Evolutionary conservation across 2,329 filamentous ascomycete genomes (phyloP).

Genomic region (Penicillium sp.): DNA sequence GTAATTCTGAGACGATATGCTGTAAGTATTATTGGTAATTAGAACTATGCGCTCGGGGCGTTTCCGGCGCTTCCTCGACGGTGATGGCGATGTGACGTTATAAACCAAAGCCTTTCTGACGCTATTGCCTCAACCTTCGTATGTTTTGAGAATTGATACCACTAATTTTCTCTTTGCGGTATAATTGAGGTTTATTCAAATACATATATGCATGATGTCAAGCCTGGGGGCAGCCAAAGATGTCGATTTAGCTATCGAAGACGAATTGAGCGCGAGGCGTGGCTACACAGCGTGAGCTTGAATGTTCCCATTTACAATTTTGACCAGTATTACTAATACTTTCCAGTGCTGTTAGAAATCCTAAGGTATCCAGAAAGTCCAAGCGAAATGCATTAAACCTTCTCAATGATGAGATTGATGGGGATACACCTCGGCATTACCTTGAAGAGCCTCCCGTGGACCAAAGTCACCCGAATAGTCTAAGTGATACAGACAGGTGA

Average conservation of each 20-base stretch:
- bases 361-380: constrained; percentile 22
- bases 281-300: constrained; percentile 21
- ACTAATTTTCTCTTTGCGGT: not conserved
- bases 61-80: not conserved
- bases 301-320: not conserved
- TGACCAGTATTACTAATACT: not conserved
- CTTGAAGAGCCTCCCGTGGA: constrained; percentile 3
- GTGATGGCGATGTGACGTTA: constrained; percentile 1
- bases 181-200: not conserved
- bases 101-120: not conserved
- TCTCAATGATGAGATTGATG: constrained; percentile 20
- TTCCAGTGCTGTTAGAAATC: constrained; percentile 17
- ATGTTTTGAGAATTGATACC: not conserved
- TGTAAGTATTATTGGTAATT: not conserved
- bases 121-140: not conserved
- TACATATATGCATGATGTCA: constrained; percentile 8
- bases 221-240: constrained; percentile 10
- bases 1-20: not conserved
- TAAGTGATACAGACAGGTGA: constrained; percentile 21
- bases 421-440: constrained; percentile 16
- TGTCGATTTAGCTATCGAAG: constrained; percentile 13
- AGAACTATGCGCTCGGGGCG: not conserved
- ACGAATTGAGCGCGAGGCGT: constrained; percentile 18
- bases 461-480: constrained; percentile 10
- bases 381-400: constrained; percentile 27